Conservation (phyloP, 169 alveolate species). For the Eimeria falciformis region DNA sequence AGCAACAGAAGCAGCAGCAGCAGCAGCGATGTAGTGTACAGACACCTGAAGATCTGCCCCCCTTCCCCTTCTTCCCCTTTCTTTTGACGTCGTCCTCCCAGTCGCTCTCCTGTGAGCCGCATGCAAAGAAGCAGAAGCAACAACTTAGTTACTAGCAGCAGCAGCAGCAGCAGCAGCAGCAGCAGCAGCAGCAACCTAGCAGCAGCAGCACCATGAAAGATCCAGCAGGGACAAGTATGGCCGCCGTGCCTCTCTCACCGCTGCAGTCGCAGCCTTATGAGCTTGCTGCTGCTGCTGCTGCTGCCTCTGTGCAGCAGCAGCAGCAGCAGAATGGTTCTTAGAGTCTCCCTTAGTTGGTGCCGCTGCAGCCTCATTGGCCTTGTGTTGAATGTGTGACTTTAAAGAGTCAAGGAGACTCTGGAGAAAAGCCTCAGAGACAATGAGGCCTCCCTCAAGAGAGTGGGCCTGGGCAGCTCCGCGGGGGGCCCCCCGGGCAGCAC, state of each 20-base stretch:
- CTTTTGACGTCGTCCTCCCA: slow-evolving; percentile 14
- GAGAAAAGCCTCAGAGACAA: not conserved
- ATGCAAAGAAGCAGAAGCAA: not conserved
- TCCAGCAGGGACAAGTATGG: not conserved
- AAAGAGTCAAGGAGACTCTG: not conserved
- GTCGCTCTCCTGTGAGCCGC: not conserved
- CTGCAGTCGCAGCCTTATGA: not conserved
- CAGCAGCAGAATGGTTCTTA: not conserved
- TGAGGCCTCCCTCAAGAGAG: not conserved
- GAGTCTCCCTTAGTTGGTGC: not conserved
- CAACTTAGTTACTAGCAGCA: not conserved
- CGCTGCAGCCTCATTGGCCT: not conserved
- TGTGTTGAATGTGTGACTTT: not conserved
- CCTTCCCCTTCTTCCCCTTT: not conserved
- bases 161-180: not conserved
- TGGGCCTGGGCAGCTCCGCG: not conserved
- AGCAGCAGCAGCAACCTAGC: slow-evolving; percentile 12
- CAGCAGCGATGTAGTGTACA: no score
- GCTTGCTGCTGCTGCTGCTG: slow-evolving; percentile 24
- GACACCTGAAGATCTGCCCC: slow-evolving; percentile 12
- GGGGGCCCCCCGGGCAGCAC: not conserved
- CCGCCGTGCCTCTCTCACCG: no score
- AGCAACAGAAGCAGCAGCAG: not conserved
- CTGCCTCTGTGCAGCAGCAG: not conserved
- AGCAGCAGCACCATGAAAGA: not conserved